These are phyloP conservation scores for Acacia crassicarpa DNA, from an alignment of 306 rosid genomes.

Conservation along the genomic window DNA sequence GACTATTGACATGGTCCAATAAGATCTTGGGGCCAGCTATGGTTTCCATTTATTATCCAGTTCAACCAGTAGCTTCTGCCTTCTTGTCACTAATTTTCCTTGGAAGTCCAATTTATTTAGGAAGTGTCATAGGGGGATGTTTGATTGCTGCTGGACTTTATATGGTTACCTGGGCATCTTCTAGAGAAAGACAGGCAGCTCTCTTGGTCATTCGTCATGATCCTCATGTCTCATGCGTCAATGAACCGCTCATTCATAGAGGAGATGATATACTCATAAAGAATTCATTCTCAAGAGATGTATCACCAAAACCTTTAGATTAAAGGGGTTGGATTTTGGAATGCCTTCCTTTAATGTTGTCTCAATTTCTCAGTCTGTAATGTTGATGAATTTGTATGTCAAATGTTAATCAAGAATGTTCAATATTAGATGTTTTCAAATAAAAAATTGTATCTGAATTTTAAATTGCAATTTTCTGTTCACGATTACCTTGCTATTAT, in stretches of 20 bases:
- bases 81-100: conserved; percentile 76
- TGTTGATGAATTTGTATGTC: neutral
- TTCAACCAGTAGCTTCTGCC: conserved; percentile 85
- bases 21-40: conserved; percentile 89
- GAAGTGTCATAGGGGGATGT: conserved; percentile 89
- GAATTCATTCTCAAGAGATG: conserved; percentile 31
- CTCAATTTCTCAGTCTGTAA: neutral
- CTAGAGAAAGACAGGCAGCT: conserved; percentile 54
- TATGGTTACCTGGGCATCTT: conserved; percentile 81
- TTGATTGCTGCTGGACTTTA: conserved; percentile 80
- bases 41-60: conserved; percentile 92
- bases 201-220: conserved; percentile 36
- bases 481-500: neutral
- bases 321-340: conserved; percentile 20
- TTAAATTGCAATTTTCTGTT: neutral
- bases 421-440: neutral
- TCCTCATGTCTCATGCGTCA: conserved; percentile 38
- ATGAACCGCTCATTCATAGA: conserved; percentile 68
- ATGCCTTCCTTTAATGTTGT: neutral
- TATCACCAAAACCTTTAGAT: conserved; percentile 55
- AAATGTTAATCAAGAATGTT: neutral
- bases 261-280: conserved; percentile 25
- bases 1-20: conserved; percentile 90
- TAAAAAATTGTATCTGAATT: neutral
- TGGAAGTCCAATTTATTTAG: conserved; percentile 88